Percentiles rank a stretch among this genome's conserved stretches.
Conservation (phyloP, 345 rosid genomes). For the Crucihimalaya himalaica region DNA sequence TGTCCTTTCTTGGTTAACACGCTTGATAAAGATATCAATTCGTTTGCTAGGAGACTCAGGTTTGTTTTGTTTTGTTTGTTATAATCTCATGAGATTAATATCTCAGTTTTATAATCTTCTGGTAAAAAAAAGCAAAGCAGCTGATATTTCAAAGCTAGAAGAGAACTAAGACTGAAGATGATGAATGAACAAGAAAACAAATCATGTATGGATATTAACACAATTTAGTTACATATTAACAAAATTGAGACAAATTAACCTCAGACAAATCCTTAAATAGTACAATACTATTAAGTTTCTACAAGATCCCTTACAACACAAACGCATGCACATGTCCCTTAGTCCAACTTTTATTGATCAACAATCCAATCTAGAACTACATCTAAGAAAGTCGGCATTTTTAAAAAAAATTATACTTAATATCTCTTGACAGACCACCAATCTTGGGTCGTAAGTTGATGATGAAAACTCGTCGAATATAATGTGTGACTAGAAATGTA, state of each 20-base stretch:
- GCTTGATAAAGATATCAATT: too few relatives aligned
- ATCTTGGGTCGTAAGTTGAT: not conserved
- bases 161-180: too few relatives aligned
- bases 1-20: too few relatives aligned
- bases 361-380: slow-evolving; percentile 5
- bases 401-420: slow-evolving; percentile 8
- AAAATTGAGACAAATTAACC: not conserved
- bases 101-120: too few relatives aligned
- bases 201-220: too few relatives aligned
- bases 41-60: too few relatives aligned
- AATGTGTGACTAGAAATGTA: slow-evolving; percentile 7
- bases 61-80: too few relatives aligned
- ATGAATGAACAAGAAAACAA: too few relatives aligned
- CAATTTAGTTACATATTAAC: too few relatives aligned
- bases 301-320: slow-evolving; percentile 3
- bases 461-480: not conserved
- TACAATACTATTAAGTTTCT: not conserved
- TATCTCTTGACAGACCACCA: not conserved
- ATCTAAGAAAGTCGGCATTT: not conserved
- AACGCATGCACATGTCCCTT: not conserved
- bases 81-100: too few relatives aligned
- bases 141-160: too few relatives aligned
- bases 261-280: slow-evolving; percentile 1
- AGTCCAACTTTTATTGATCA: not conserved
- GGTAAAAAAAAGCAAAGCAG: too few relatives aligned